phyloP scores from a whole-genome alignment of 176 grass and related monocot genomes.

The Tillandsia fasciculata region DNA sequence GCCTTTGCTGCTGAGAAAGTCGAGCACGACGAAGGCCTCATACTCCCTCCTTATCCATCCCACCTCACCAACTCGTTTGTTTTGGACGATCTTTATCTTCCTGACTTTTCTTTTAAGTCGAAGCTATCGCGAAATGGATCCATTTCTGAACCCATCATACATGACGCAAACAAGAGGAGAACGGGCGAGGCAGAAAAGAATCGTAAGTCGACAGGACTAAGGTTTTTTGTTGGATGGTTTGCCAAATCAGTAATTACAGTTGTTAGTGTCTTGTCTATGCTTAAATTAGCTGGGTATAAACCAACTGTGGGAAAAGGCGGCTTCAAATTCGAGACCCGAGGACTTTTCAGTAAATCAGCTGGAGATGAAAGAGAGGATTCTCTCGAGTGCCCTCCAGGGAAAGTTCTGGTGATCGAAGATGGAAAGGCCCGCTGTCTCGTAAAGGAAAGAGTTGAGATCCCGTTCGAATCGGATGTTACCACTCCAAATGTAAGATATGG shows the following conservation, averaged over 20 bases:
- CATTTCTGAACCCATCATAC: background rate
- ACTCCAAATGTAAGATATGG: conserved; percentile 58
- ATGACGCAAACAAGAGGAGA: background rate
- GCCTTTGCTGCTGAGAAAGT: conserved; percentile 64
- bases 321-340: conserved; percentile 20
- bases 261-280: conserved; percentile 37
- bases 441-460: conserved; percentile 67
- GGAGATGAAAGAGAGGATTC: background rate
- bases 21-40: conserved; percentile 56
- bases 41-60: conserved; percentile 47
- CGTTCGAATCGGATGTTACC: conserved; percentile 42
- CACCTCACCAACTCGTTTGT: conserved; percentile 53
- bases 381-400: conserved; percentile 48
- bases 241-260: conserved; percentile 55
- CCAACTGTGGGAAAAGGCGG: conserved; percentile 18
- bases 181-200: conserved; percentile 14
- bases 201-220: conserved; percentile 15
- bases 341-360: conserved; percentile 17
- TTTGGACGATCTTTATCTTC: conserved; percentile 40
- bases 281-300: conserved; percentile 51
- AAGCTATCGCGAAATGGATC: conserved; percentile 23
- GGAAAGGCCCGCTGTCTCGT: conserved; percentile 59
- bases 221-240: conserved; percentile 54
- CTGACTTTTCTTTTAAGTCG: conserved; percentile 22
- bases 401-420: conserved; percentile 46